Conservation (phyloP, 495 filamentous ascomycete species). For the Penicillium lagena region DNA sequence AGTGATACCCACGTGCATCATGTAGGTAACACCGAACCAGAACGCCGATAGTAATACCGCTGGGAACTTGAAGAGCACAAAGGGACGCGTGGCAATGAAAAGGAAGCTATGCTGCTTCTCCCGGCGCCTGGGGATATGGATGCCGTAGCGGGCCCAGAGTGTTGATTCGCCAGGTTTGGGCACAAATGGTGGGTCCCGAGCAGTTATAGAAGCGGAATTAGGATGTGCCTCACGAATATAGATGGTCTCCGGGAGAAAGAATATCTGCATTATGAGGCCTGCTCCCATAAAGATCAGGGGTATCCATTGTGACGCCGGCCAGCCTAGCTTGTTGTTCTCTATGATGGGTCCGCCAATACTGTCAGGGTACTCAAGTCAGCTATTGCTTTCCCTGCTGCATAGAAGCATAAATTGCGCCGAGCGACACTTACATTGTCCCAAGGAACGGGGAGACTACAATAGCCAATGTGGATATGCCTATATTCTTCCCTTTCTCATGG, state of each 20-base stretch:
- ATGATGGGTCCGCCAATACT: constrained; percentile 1
- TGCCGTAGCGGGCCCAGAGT: neutral
- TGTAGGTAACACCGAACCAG: constrained; percentile 1
- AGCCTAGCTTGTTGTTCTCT: neutral
- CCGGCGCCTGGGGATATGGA: constrained; percentile 1
- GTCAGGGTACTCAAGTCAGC: neutral
- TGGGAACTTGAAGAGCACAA: constrained; percentile 1
- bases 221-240: neutral
- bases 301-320: neutral
- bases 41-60: constrained; percentile 2
- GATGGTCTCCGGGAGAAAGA: constrained; percentile 1
- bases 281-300: neutral
- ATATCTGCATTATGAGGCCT: constrained; percentile 1
- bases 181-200: too few species aligned
- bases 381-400: neutral
- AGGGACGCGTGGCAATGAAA: neutral
- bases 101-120: constrained; percentile 1
- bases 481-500: constrained; percentile 3
- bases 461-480: constrained; percentile 1
- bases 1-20: constrained; percentile 2
- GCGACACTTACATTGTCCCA: constrained; percentile 1
- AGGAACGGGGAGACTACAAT: constrained; percentile 1
- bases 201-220: neutral
- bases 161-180: neutral
- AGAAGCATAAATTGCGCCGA: too few species aligned